phyloP scores from a whole-genome alignment of 768 basidiomycete genomes.

The Psilocybe cyanescens region DNA sequence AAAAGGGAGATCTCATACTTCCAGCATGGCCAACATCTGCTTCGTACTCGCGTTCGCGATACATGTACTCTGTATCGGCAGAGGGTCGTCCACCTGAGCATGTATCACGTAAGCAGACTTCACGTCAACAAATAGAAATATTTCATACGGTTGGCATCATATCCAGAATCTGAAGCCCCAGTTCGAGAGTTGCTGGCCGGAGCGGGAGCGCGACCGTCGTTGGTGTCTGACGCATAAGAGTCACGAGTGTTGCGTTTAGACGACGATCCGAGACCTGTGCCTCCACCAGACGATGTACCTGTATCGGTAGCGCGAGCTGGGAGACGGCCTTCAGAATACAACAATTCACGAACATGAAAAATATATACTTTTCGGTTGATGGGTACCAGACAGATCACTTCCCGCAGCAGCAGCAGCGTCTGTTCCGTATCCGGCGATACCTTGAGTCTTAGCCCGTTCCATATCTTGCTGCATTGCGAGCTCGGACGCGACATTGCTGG shows the following conservation, averaged over 20 bases:
- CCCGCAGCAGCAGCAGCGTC: slow-evolving; percentile 19
- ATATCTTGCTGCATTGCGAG: slow-evolving; percentile 8
- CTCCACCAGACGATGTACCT: not conserved
- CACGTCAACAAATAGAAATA: not conserved
- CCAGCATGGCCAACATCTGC: not conserved
- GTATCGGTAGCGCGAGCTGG: not conserved
- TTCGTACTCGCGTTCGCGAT: not conserved
- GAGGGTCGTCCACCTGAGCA: not conserved
- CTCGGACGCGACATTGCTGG: slow-evolving; percentile 1
- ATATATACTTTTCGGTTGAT: slow-evolving; percentile 2
- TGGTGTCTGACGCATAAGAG: not conserved
- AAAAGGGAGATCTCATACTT: not conserved
- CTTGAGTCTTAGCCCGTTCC: not conserved
- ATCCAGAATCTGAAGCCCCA: not conserved
- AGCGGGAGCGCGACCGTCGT: not conserved
- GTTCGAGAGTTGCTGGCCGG: not conserved
- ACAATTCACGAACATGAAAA: not conserved
- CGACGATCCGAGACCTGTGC: not conserved
- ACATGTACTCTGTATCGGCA: not conserved
- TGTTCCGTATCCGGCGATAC: slow-evolving; percentile 14
- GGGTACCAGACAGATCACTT: slow-evolving; percentile 8
- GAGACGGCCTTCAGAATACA: not conserved
- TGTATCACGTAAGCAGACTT: not conserved
- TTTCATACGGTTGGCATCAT: not conserved
- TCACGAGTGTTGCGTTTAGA: not conserved